Conservation (phyloP, 2,329 filamentous ascomycete genomes). For the Claviceps monticola region DNA sequence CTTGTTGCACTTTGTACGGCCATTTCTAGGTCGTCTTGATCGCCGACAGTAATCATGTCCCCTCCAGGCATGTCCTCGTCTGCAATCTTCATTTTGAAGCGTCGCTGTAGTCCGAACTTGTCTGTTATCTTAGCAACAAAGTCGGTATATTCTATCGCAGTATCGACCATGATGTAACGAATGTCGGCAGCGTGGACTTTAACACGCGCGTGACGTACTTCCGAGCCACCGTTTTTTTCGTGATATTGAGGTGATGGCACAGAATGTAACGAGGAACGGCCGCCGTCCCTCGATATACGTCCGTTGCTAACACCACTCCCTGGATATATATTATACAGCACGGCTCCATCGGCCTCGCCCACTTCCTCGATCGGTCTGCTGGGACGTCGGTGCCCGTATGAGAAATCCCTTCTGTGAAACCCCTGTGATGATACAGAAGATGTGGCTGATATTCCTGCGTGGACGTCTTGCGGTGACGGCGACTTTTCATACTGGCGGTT, state of each 20-base stretch:
- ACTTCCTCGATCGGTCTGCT: constrained; percentile 30
- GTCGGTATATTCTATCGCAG: constrained; percentile 59
- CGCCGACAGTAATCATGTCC: constrained; percentile 94
- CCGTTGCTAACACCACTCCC: constrained; percentile 26
- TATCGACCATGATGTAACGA: constrained; percentile 76
- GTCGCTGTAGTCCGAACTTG: constrained; percentile 67
- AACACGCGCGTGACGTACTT: constrained; percentile 67
- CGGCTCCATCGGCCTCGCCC: constrained; percentile 51
- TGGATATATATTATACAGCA: constrained; percentile 53
- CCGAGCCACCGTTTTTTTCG: constrained; percentile 69
- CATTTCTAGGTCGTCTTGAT: constrained; percentile 93
- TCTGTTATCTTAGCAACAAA: constrained; percentile 68
- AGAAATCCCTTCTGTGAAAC: constrained; percentile 26
- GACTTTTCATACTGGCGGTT: constrained; percentile 42
- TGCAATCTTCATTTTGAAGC: constrained; percentile 78
- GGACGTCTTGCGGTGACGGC: constrained; percentile 28
- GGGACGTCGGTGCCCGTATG: constrained; percentile 16
- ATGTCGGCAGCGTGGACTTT: constrained; percentile 90
- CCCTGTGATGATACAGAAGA: constrained; percentile 32
- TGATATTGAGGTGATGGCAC: constrained; percentile 47
- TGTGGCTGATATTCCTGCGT: constrained; percentile 26
- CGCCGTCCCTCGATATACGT: constrained; percentile 22
- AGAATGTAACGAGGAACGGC: constrained; percentile 15
- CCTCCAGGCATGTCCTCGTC: constrained; percentile 65
- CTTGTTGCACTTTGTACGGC: constrained; percentile 57